Evolutionary conservation across 2,329 filamentous ascomycete species (phyloP).

Genomic region (Fusarium piperis): DNA sequence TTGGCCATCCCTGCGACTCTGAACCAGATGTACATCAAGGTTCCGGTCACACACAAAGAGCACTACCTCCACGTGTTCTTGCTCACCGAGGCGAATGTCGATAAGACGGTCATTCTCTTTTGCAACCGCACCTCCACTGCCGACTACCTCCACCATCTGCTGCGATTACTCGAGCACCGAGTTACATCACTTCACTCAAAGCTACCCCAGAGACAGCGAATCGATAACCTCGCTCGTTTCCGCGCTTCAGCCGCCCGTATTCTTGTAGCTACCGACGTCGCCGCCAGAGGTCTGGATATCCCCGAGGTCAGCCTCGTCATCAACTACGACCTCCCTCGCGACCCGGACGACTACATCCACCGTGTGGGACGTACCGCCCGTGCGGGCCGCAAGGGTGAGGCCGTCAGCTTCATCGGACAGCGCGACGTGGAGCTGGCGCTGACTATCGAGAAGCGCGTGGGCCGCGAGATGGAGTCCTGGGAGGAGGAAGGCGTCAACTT

Average conservation of each 20-base stretch:
- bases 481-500: conserved; percentile 91
- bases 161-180: conserved; percentile 86
- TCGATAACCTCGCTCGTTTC: conserved; percentile 90
- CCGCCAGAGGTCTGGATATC: conserved; percentile 93
- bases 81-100: conserved; percentile 77
- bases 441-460: conserved; percentile 87
- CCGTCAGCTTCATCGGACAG: conserved; percentile 90
- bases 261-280: conserved; percentile 94
- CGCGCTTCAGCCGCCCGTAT: conserved; percentile 88
- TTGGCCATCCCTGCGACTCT: conserved; percentile 84
- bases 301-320: conserved; percentile 89
- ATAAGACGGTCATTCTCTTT: conserved; percentile 89
- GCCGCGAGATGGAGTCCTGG: conserved; percentile 83
- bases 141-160: conserved; percentile 86
- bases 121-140: conserved; percentile 92
- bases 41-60: conserved; percentile 92
- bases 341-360: conserved; percentile 97
- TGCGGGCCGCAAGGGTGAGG: conserved; percentile 84
- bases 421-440: conserved; percentile 91
- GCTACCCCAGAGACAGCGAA: conserved; percentile 84
- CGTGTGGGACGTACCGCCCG: conserved; percentile 94
- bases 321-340: conserved; percentile 96
- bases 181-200: conserved; percentile 92
- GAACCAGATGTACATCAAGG: conserved; percentile 84
- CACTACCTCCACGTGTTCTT: conserved; percentile 93